Evolutionary conservation across 108 stramenopile species (phyloP).

Genomic region (Cylindrotheca closterium): DNA sequence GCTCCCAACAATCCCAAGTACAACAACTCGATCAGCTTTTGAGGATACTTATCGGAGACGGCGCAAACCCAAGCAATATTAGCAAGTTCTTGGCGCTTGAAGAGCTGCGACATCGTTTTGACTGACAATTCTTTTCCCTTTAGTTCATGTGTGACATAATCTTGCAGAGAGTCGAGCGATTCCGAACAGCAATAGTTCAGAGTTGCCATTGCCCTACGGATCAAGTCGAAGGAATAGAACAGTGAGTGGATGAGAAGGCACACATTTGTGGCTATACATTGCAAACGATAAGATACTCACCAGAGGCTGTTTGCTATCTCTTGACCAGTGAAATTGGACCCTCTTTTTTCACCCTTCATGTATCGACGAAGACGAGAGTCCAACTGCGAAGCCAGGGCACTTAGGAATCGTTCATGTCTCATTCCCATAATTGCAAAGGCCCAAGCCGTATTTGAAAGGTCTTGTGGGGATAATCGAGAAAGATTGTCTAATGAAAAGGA

Average conservation of each 20-base stretch:
- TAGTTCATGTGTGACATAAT: too few relatives aligned
- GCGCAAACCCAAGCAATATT: slow-evolving; percentile 70
- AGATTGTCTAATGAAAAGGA: slow-evolving; percentile 27
- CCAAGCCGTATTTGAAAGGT: slow-evolving; percentile 70
- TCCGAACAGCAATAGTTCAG: slow-evolving; percentile 46
- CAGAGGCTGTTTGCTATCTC: slow-evolving; percentile 80
- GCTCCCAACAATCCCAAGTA: slow-evolving; percentile 67
- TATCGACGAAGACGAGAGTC: slow-evolving; percentile 12
- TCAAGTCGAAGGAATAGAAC: background rate
- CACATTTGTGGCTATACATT: too few relatives aligned
- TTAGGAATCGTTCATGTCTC: slow-evolving; percentile 58
- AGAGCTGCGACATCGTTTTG: slow-evolving; percentile 43
- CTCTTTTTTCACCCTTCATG: slow-evolving; percentile 3
- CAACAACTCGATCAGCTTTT: slow-evolving; percentile 47
- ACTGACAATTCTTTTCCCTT: slow-evolving; percentile 26
- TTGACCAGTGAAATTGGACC: slow-evolving; percentile 52
- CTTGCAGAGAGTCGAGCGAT: slow-evolving; percentile 20
- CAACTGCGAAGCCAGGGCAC: slow-evolving; percentile 33
- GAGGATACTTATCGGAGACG: slow-evolving; percentile 63
- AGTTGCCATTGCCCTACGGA: slow-evolving; percentile 56
- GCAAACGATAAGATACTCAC: background rate
- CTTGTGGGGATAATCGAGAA: slow-evolving; percentile 61
- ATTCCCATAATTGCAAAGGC: slow-evolving; percentile 73
- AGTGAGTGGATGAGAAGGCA: too few relatives aligned
- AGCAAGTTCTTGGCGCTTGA: slow-evolving; percentile 76